These are phyloP conservation scores for Geotrichum australiense DNA, from an alignment of 1,139 yeast species.

Conservation along the genomic window DNA sequence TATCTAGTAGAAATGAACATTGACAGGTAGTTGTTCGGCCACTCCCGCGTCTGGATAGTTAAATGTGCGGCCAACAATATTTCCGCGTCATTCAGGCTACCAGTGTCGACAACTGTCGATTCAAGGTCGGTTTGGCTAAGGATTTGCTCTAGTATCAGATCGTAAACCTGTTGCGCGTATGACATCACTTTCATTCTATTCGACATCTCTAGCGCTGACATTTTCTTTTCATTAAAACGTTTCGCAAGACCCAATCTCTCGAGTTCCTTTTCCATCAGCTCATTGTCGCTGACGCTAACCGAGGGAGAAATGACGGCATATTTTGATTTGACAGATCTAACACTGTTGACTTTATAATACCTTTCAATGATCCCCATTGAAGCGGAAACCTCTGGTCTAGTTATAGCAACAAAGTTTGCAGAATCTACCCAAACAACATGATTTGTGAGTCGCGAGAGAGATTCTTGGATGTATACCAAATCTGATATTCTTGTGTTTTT, in stretches of 20 bases:
- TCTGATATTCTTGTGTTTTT: conserved; percentile 1
- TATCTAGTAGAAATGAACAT: conserved; percentile 24
- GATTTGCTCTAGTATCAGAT: conserved; percentile 3
- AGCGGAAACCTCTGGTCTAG: conserved; percentile 52
- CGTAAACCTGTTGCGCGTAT: conserved; percentile 36
- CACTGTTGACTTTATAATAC: conserved; percentile 56
- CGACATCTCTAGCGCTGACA: conserved; percentile 17
- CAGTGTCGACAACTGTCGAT: background rate
- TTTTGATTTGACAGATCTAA: background rate
- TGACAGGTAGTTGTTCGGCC: conserved; percentile 23
- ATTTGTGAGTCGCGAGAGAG: background rate
- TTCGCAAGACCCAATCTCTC: background rate
- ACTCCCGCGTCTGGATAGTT: conserved; percentile 21
- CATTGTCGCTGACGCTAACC: background rate
- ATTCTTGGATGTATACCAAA: background rate
- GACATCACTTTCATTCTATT: conserved; percentile 48
- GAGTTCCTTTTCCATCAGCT: background rate
- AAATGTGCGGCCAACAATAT: conserved; percentile 28
- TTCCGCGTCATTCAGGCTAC: conserved; percentile 18
- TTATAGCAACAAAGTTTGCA: conserved; percentile 54
- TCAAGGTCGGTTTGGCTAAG: background rate
- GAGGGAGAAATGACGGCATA: background rate
- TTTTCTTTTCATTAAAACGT: background rate
- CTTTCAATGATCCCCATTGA: conserved; percentile 57
- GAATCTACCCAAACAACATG: background rate